Evolutionary conservation across 352 stramenopile species (phyloP), one percentile per base, ranked within the genome.

Genomic region (Sclerospora graminicola): DNA sequence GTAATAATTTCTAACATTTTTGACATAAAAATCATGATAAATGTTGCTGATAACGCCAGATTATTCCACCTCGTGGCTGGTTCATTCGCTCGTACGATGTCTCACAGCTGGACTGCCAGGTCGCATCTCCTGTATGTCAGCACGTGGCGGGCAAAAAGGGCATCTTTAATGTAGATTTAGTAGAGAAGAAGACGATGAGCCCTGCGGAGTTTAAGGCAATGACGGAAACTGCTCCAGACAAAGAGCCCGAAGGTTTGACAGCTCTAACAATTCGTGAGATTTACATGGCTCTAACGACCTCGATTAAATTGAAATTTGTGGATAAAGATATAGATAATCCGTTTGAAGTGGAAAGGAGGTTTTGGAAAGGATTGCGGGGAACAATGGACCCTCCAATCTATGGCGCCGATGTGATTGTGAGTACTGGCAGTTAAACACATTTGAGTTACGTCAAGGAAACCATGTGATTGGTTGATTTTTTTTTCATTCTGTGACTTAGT

Each of bases 321-420:
- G 10, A 11, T 64, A 20, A 14, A 66, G 61, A 56, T 9, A 54
- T 39, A 10, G 59, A 65, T 18, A 56, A 79, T 20, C 35, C 66
- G 8, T 66, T 88, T 10, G 64, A 69, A 19, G 46, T 91, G 16
- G 84, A 95, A 55, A 66, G 77, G 9, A 52, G 65, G 36, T 97
- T 96, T 52, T 97, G 88, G 88, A 90, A 89, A 51, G 74, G 66
- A 21, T 41, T 97, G 28, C 65, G 77, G 3, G 65, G 73, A 36
- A 94, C 79, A 19, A 89, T 90, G 69, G 84, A 94, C 31, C 71
- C 84, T 8, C 84, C 85, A 0, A 58, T 94, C 5, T 97, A 97
- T 63, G 88, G 88, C 39, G 82, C 83, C 31, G 88, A 97, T 59
- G 92, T 95, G 55, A 68, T 87, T 53, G 79, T 87, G 27, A 32